Evolutionary conservation across 208 protist genomes (phyloP).

Genomic region (Paratrypanosoma confusum): DNA sequence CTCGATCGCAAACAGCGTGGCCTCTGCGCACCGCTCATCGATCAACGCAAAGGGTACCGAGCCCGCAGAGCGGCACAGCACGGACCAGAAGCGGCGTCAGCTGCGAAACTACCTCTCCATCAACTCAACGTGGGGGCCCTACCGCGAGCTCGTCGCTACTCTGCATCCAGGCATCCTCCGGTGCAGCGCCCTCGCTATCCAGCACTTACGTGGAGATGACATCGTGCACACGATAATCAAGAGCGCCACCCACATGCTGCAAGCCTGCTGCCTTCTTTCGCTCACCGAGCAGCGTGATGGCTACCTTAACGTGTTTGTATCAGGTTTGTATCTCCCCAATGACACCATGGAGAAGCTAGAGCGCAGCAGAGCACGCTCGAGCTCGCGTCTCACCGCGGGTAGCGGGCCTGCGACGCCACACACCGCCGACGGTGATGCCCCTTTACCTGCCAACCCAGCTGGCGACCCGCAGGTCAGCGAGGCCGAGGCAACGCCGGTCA

Average conservation of each 20-base stretch:
- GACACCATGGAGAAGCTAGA: no score
- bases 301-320: conserved; percentile 30
- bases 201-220: conserved; percentile 17
- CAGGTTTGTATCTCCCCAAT: conserved; percentile 11
- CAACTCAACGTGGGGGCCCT: background rate
- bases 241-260: conserved; percentile 27
- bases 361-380: no score
- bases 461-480: no score
- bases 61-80: background rate
- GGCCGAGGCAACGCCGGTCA: no score
- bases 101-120: background rate
- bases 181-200: conserved; percentile 12
- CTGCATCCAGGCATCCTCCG: conserved; percentile 14
- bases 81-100: background rate
- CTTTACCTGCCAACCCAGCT: no score
- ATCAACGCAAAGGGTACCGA: no score
- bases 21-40: no score
- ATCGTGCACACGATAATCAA: conserved; percentile 39
- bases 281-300: conserved; percentile 27
- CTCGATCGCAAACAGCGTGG: background rate
- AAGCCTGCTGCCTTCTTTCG: conserved; percentile 21
- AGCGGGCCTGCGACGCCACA: no score
- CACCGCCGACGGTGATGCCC: no score
- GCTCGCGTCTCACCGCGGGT: no score
- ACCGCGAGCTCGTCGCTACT: conserved; percentile 9